phyloP scores from a whole-genome alignment of 441 rosid species.

The Macaranga tanarius region DNA sequence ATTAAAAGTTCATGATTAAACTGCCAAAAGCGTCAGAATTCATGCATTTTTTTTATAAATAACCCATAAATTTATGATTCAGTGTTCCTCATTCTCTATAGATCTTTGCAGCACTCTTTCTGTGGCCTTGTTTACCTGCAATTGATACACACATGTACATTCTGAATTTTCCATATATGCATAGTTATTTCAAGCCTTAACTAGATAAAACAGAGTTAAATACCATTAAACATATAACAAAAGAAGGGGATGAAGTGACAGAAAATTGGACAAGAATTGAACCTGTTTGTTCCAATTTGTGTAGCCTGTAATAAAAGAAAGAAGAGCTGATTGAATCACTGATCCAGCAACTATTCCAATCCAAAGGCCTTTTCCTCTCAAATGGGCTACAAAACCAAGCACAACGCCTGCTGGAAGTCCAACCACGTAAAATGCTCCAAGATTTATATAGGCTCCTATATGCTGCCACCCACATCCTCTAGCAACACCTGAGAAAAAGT shows the following conservation, averaged over 20 bases:
- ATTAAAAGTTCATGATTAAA: no score
- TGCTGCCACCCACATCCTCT: conserved; percentile 58
- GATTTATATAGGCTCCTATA: conserved; percentile 44
- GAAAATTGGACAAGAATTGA: no score
- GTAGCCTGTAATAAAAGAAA: conserved; percentile 27
- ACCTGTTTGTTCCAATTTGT: conserved; percentile 51
- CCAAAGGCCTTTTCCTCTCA: conserved; percentile 52
- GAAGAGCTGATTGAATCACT: conserved; percentile 29
- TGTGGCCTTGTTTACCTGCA: background rate
- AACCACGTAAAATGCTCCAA: conserved; percentile 48
- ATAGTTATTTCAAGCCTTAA: no score
- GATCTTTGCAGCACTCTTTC: background rate
- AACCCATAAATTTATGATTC: no score
- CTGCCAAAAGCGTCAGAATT: no score
- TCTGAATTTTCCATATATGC: no score
- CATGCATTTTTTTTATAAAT: no score
- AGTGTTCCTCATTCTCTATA: background rate
- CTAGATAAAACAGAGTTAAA: no score
- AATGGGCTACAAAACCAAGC: conserved; percentile 35
- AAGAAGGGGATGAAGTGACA: no score
- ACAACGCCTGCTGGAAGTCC: conserved; percentile 39
- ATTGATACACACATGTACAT: no score
- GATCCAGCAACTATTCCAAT: conserved; percentile 48
- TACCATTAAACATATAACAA: no score
- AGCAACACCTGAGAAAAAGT: conserved; percentile 34